Evolutionary conservation across 495 filamentous ascomycete species (phyloP), one percentile per base, ranked within the genome.

Genomic region (Tetracladium marchalianum): DNA sequence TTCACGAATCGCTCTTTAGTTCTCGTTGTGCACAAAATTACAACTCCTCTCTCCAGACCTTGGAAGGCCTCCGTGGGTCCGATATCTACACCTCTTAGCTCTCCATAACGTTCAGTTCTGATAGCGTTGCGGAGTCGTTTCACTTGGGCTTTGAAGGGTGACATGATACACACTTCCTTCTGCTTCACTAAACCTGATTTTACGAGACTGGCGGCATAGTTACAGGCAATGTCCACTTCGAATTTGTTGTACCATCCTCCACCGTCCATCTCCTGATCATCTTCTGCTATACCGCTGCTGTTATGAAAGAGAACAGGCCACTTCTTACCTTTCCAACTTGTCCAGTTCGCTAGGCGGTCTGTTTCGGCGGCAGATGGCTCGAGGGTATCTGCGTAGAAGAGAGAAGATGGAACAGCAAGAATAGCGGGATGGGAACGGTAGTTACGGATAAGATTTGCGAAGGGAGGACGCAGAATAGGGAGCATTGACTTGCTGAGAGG

Each of bases 1-100:
- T 60, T 56, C 2, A 79, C 58, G 50, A 75, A 78, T 6, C 66
- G 53, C n/a, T 50, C 49, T 17, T 70, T 51, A 2, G 66, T 64
- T 27, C 75, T 53, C 35, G 75, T 79, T 1, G 72, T 76, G 49
- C 75, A 78, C 13, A 79, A 50, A 43, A 79, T 74, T 15, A 78
- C 75, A 15, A 75, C 63, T 10, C 64, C 58, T 27, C 64, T 64
- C 52, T 79, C 75, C 18, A 73, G 56, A 0, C 75, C 75, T 48
- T 78, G 75, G 45, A 71, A 78, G n/a, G 70, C 73, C 51, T 79
- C 75, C 17, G 73, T 64, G 3, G 75, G 73, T 2, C 75, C 75
- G 16, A 79, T 68, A 47, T 75, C 76, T 13, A 78, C 62, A 18
- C 60, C 62, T 49, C 61, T 63, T 18, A 71, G 52, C 8, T 24